Evolutionary conservation across 148 eudicot genomes (phyloP), one percentile per base, ranked within the genome.

Genomic region (Oxyria digyna): DNA sequence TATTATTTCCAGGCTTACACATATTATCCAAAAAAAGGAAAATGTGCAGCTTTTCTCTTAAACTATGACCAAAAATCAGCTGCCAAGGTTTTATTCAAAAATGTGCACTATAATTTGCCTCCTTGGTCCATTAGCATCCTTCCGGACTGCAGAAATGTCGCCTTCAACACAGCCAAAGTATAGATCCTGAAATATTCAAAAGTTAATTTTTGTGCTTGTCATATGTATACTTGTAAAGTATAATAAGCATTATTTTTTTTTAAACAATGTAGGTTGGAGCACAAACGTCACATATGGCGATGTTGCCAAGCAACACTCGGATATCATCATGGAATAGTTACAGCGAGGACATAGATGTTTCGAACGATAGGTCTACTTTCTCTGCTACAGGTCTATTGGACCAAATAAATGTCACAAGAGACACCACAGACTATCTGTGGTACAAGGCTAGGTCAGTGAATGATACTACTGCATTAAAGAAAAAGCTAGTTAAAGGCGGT

Each of bases 81-180:
- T 43, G 91, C 71, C 3, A 83, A 74, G 76, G 90, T 94, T 72
- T 69, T 85, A 74, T 90, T 88, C 78, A 90, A 90, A 71, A 84
- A 88, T 74, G 75, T 54, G 81, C 97, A 90, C 81, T 94, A 94
- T 52, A 86, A 73, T 69, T 71, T 94, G 73, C 98, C 98, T 71
- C 98, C 96, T 55, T 90, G 96, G 97, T 94, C 98, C 64, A 94
- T 94, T 78, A 94, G 98, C 85, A 90, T 94, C 68, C 98, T 94
- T 76, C 90, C 98, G 1, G 98, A 88, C 63, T 94, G 98, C 81
- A 78, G 72, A 73, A 94, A 86, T 68, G 98, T 79, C 13, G 90
- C 77, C 72, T 94, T 90, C 84, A 94, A 94, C 81, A 90, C 98
- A 24, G 98, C 98, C 67, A 85, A 87, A 70, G 98, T 93, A 87